These are phyloP conservation scores for Gonium pectorale DNA, from an alignment of 139 green algal species.

Conservation along the genomic window DNA sequence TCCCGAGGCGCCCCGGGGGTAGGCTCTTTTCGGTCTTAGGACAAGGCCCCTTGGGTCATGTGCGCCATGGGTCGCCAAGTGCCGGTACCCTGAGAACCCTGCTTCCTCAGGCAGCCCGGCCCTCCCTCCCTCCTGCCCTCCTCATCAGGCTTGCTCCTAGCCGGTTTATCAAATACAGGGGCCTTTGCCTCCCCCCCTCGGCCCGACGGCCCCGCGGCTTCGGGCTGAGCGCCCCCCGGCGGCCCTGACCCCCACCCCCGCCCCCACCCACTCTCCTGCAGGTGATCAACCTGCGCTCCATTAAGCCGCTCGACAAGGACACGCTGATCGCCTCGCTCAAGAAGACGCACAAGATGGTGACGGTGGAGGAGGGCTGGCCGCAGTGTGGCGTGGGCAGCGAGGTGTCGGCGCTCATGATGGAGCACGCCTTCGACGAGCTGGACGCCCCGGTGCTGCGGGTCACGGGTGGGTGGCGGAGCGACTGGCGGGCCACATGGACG, in stretches of 20 bases:
- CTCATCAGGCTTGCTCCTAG: too few species aligned
- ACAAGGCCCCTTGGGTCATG: too few species aligned
- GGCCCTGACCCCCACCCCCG: neutral
- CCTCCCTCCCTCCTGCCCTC: too few species aligned
- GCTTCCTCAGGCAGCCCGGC: too few species aligned
- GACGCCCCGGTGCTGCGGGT: slow-evolving; percentile 94
- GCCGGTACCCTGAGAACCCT: neutral
- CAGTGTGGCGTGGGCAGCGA: slow-evolving; percentile 91
- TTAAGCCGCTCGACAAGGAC: slow-evolving; percentile 94
- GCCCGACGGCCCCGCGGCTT: too few species aligned
- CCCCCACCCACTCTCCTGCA: slow-evolving; percentile 33
- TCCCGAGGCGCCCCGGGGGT: too few species aligned
- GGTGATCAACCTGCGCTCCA: slow-evolving; percentile 95
- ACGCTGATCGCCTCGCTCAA: slow-evolving; percentile 84
- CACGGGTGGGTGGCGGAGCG: slow-evolving; percentile 68
- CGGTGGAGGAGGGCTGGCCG: slow-evolving; percentile 98
- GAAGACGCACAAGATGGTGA: slow-evolving; percentile 93
- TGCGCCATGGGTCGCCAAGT: too few species aligned
- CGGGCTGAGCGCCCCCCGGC: too few species aligned
- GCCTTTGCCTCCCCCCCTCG: too few species aligned
- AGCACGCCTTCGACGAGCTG: slow-evolving; percentile 97
- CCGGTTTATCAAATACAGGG: too few species aligned
- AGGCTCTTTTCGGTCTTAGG: too few species aligned
- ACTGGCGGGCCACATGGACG: too few species aligned
- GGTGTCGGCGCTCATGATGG: slow-evolving; percentile 87